These are phyloP conservation scores for Fraxinus latifolia DNA, from an alignment of 305 asterid species.

Conservation along the genomic window DNA sequence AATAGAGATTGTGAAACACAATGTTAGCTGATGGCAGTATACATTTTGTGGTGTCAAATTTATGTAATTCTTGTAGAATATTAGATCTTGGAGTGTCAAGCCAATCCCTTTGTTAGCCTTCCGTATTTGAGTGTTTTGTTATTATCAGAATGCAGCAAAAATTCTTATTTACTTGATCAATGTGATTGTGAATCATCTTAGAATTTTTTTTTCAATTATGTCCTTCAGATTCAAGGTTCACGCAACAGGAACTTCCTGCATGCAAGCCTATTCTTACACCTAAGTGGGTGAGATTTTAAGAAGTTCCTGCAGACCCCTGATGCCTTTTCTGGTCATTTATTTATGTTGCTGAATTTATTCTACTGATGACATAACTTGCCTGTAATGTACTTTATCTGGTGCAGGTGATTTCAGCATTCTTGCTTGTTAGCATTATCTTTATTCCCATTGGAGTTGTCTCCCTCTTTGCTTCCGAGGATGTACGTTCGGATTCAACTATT, in stretches of 20 bases:
- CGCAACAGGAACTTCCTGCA: constrained; percentile 5
- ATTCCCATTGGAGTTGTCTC: constrained; percentile 87
- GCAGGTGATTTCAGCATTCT: constrained; percentile 83
- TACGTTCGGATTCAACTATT: constrained; percentile 32
- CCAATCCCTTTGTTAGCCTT: neutral
- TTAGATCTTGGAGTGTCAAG: neutral
- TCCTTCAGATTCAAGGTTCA: constrained; percentile 2
- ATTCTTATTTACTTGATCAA: neutral
- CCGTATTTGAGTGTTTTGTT: neutral
- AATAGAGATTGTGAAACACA: neutral
- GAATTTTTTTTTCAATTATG: neutral
- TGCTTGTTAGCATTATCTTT: constrained; percentile 72
- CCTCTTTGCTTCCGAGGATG: constrained; percentile 74
- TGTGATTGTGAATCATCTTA: neutral
- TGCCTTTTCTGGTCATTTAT: neutral
- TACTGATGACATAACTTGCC: constrained; percentile 15
- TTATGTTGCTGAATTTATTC: neutral
- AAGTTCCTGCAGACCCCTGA: neutral
- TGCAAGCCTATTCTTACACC: constrained; percentile 10
- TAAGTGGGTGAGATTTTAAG: neutral
- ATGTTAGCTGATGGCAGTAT: neutral
- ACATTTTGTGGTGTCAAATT: neutral
- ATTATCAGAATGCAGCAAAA: neutral
- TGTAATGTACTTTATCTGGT: constrained; percentile 3
- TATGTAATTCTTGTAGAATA: neutral